Base-by-base conservation (phyloP, 176 grass and related monocot species). In the Carex scoparia region DNA sequence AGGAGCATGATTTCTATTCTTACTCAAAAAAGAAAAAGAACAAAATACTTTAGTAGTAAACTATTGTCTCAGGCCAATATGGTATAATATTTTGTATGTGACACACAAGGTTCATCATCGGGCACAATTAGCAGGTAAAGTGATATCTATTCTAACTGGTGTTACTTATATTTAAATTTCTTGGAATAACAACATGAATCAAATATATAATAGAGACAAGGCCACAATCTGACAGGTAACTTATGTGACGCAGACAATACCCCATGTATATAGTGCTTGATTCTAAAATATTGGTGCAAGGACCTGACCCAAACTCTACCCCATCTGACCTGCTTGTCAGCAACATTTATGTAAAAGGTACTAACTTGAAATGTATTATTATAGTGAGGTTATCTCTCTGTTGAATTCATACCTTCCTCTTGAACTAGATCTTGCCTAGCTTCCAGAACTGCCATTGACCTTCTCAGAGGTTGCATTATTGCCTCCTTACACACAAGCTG, bases 401-500 rank as follows among this genome's bases (percentile, higher is more conserved):
- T 8, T 55, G 23, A 2, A 84, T 64, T 23, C 86, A 88, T 60
- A 93, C 95, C 95, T 81, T 98, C 89, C 80, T 92, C 93, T 0
- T 79, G 73, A 35, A 88, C 59, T 30, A 63, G 18, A 8, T 92
- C 87, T 54, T 94, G 58, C n/a, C 61, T 89, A 32, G 79, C 82
- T 82, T 95, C 95, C 11, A 98, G 89, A 87, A 89, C 73, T 33
- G 81, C n/a, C 91, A 98, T 95, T 51, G 93, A 78, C 67, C 91
- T 90, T 86, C 93, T 90, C 42, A 98, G 57, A 70, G 93, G 95
- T 42, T 98, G 93, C 95, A 98, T 98, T 46, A 85, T 89, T 84
- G 95, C 95, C 86, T 98, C 93, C 89, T 98, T 95, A 79, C 95
- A 98, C 31, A 93, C 92, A 7, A 98, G 85, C 28, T 87, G 93